A percentile compares a stretch with the other conserved stretches of the same genome.
phyloP scores from a whole-genome alignment of 116 monocot species.

The Thalassia testudinum region DNA sequence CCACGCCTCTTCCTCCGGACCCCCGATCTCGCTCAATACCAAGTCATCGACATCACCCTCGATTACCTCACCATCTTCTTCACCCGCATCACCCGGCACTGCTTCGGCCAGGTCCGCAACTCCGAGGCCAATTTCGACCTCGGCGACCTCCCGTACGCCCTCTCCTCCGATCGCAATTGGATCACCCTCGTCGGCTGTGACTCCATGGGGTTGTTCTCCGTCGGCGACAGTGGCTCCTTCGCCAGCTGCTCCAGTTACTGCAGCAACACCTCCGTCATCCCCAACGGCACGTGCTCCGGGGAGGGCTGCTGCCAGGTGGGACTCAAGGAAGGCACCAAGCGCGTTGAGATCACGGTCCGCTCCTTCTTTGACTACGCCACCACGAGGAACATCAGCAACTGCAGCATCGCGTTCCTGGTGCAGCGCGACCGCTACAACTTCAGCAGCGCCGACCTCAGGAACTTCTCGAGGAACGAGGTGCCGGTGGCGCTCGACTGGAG shows the following conservation, averaged over 20 bases:
- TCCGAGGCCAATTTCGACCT: background rate
- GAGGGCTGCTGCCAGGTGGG: conserved; percentile 9
- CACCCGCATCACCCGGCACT: conserved; percentile 5
- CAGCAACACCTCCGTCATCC: background rate
- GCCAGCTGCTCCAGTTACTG: conserved; percentile 20
- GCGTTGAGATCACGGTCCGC: background rate
- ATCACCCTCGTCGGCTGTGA: conserved; percentile 27
- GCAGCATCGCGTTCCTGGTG: conserved; percentile 27
- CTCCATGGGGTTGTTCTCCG: conserved; percentile 9
- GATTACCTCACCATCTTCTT: background rate
- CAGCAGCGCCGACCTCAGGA: conserved; percentile 3
- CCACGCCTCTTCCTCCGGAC: conserved; percentile 16
- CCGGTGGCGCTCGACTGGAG: conserved; percentile 47
- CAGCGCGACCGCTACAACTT: conserved; percentile 21
- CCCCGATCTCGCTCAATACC: background rate
- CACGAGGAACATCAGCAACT: conserved; percentile 16
- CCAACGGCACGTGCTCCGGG: conserved; percentile 18
- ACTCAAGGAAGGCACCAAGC: conserved; percentile 5
- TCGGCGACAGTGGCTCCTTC: background rate
- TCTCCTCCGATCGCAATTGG: conserved; percentile 23
- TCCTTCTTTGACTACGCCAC: background rate
- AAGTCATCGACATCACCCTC: conserved; percentile 1
- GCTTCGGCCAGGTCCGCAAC: conserved; percentile 6
- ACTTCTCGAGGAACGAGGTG: conserved; percentile 5
- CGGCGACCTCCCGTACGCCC: conserved; percentile 11